These are phyloP conservation scores for Dendrobium huoshanense DNA, from an alignment of 106 monocot species.

Conservation along the genomic window DNA sequence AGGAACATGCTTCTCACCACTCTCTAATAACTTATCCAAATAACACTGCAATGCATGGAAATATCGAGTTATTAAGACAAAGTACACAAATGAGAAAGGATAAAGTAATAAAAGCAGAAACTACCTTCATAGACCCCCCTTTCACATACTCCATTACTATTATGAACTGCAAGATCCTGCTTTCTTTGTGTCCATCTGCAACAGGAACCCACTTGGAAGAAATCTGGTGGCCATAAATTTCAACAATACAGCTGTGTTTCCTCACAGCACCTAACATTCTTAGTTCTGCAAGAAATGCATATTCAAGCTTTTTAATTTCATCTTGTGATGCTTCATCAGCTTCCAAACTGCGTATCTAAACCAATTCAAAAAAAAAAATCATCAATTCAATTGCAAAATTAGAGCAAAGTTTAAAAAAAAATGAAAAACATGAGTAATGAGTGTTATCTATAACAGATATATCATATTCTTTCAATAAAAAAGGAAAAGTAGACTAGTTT, in stretches of 20 bases:
- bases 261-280: constrained; percentile 82
- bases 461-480: not conserved
- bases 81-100: constrained; percentile 1
- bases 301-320: constrained; percentile 66
- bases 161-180: constrained; percentile 54
- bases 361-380: not conserved
- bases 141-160: constrained; percentile 88
- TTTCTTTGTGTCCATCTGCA: constrained; percentile 40
- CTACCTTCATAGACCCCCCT: constrained; percentile 89
- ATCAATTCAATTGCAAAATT: not conserved
- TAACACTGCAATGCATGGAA: constrained; percentile 42
- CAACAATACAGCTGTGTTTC: constrained; percentile 73
- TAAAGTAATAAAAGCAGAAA: constrained; percentile 1
- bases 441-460: not conserved
- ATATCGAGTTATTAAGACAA: not conserved
- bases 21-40: constrained; percentile 42
- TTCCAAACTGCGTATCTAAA: constrained; percentile 64
- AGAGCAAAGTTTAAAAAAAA: not conserved
- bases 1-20: constrained; percentile 67
- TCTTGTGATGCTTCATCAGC: constrained; percentile 37
- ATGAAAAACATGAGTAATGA: not conserved
- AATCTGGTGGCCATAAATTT: constrained; percentile 93
- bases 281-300: constrained; percentile 72
- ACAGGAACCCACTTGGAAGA: constrained; percentile 62
- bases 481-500: not conserved